Percentiles rank a stretch among this genome's conserved stretches.
Evolutionary conservation across 2,329 filamentous ascomycete species (phyloP).

Genomic region (Fusarium luffae): DNA sequence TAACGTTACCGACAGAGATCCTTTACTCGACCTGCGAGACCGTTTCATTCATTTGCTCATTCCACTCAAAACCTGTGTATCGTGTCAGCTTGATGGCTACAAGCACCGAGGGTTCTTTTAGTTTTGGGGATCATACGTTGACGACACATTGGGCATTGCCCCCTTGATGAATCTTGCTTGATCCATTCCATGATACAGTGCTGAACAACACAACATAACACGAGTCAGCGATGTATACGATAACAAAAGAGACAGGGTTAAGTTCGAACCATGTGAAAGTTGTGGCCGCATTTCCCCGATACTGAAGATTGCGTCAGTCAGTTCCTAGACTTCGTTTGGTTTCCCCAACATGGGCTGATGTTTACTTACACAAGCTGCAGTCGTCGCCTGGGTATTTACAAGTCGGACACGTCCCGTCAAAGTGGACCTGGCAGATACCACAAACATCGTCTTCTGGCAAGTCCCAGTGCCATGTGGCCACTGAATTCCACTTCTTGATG

Average conservation of each 20-base stretch:
- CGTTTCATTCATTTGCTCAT: constrained; percentile 51
- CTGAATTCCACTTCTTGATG: constrained; percentile 91
- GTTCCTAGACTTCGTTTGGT: constrained; percentile 5
- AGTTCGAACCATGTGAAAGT: constrained; percentile 88
- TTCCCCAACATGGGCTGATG: constrained; percentile 26
- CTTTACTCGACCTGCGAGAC: constrained; percentile 47
- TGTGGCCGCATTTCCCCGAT: constrained; percentile 95
- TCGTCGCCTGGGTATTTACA: constrained; percentile 99
- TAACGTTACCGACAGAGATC: constrained; percentile 14
- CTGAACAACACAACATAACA: constrained; percentile 56
- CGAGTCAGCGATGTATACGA: constrained; percentile 27
- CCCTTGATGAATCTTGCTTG: constrained; percentile 90
- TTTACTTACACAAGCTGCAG: constrained; percentile 82
- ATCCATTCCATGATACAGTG: constrained; percentile 98
- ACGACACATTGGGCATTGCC: constrained; percentile 97
- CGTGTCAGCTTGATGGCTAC: constrained; percentile 15
- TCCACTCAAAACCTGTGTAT: constrained; percentile 55
- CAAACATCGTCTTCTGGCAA: constrained; percentile 98
- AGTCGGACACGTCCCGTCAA: constrained; percentile 96
- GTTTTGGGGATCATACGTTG: constrained; percentile 71
- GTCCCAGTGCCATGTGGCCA: constrained; percentile 98
- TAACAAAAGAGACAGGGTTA: constrained; percentile 3
- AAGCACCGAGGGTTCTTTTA: background rate
- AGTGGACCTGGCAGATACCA: constrained; percentile 97
- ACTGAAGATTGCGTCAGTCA: constrained; percentile 58